phyloP scores from a whole-genome alignment of 2,329 filamentous ascomycete species.

The Polytolypa hystricis region DNA sequence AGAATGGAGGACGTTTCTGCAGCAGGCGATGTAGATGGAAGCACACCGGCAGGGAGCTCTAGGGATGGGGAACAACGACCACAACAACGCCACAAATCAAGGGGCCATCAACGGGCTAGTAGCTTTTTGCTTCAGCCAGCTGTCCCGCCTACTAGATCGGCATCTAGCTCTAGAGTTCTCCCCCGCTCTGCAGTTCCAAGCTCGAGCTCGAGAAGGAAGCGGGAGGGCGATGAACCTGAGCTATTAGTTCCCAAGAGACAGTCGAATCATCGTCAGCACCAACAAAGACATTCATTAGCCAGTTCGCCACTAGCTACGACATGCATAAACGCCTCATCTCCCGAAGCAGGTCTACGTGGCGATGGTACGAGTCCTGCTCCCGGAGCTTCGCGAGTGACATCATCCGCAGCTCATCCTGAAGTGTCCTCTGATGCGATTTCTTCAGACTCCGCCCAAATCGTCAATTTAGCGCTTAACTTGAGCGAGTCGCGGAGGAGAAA shows the following conservation, averaged over 20 bases:
- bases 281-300: constrained; percentile 19
- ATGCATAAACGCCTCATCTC: constrained; percentile 14
- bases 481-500: constrained; percentile 54
- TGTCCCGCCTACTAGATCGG: not conserved
- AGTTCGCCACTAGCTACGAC: constrained; percentile 20
- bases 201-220: constrained; percentile 22
- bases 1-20: too few species aligned
- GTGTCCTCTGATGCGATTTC: constrained; percentile 38
- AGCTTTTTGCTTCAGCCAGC: constrained; percentile 11
- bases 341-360: constrained; percentile 10
- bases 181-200: not conserved
- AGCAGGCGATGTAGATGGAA: constrained; percentile 1
- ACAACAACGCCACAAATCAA: too few species aligned
- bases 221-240: constrained; percentile 26
- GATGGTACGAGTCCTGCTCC: constrained; percentile 4
- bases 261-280: constrained; percentile 25
- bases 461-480: constrained; percentile 80
- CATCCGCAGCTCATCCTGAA: constrained; percentile 7
- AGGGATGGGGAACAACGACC: not conserved
- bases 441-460: constrained; percentile 76
- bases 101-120: too few species aligned
- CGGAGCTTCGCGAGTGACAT: constrained; percentile 4
- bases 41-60: not conserved
- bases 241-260: constrained; percentile 25
- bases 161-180: not conserved